Evolutionary conservation across 768 basidiomycete species (phyloP), one percentile per base, ranked within the genome.

Genomic region (Pulveroboletus sp.): DNA sequence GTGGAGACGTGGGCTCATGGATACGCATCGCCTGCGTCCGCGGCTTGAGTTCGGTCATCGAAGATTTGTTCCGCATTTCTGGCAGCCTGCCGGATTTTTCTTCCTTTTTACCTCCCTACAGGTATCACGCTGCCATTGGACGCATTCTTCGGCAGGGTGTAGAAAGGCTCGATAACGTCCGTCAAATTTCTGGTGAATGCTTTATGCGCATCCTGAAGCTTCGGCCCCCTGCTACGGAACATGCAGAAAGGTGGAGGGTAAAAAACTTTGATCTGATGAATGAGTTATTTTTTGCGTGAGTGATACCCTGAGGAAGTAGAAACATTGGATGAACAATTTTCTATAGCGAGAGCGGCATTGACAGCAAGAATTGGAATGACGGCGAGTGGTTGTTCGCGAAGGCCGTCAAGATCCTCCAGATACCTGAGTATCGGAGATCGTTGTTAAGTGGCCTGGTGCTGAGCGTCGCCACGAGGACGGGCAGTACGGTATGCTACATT

Each of bases 1-100:
- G 95, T 56, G 95, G 95, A 5, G 96, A 99, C 63, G 87, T 99
- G 33, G 95, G 95, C 37, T 97, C 95, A 2, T 96, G 93, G 93
- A 79, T 93, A 45, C 88, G 95, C 54, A 78, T 88, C 7, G 81
- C 83, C 2, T 89, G 85, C 59, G 77, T 93, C 44, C 74, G 74
- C 40, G 85, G 86, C 9, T 69, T 93, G 48, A 74, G 80, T 15
- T 69, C 73, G 8, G 68, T 82, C 50, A 71, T 78, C 39, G 71
- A 76, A 58, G 70, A 78, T 24, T 59, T 90, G 4, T 73, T 86
- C 56, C 59, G 66, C 11, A 61, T 72, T 39, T 74, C 79, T 24
- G 59, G 50, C 46, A 58, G 55, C n/a, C 58, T 80, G 28, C 60
- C 73, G 1, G 67, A 76, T 44, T 78, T 84, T 50, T 68, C 72